phyloP scores from a whole-genome alignment of 257 asterid species.

The Fraxinus excelsior region DNA sequence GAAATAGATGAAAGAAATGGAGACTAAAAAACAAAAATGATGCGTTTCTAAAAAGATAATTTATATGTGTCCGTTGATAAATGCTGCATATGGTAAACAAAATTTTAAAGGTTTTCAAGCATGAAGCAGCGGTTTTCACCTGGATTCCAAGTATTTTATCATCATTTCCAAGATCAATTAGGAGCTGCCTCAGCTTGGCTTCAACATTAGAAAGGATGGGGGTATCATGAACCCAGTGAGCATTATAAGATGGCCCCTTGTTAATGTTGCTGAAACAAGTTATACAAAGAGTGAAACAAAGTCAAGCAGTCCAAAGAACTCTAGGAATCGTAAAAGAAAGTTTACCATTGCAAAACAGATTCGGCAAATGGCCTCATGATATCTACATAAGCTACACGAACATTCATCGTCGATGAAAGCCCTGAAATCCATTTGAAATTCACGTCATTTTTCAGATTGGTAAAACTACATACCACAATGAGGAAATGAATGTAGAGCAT shows the following conservation, averaged over 20 bases:
- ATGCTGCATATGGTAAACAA: not conserved
- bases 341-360: slow-evolving; percentile 81
- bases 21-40: not conserved
- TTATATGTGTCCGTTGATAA: not conserved
- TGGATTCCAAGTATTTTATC: slow-evolving; percentile 95
- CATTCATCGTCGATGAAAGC: slow-evolving; percentile 87
- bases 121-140: slow-evolving; percentile 44
- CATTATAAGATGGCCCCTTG: slow-evolving; percentile 63
- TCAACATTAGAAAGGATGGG: slow-evolving; percentile 83
- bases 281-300: slow-evolving; percentile 28
- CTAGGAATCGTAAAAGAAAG: slow-evolving; percentile 23
- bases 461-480: slow-evolving; percentile 25
- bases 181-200: slow-evolving; percentile 77
- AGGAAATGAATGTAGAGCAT: slow-evolving; percentile 9
- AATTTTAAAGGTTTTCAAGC: slow-evolving; percentile 12
- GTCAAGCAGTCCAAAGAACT: slow-evolving; percentile 22
- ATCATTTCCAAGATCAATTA: slow-evolving; percentile 80
- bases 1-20: not conserved
- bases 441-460: slow-evolving; percentile 29
- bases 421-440: slow-evolving; percentile 65
- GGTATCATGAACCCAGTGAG: slow-evolving; percentile 74
- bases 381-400: slow-evolving; percentile 75
- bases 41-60: not conserved
- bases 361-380: slow-evolving; percentile 99
- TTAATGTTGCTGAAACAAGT: slow-evolving; percentile 68